Evolutionary conservation across 2,329 filamentous ascomycete genomes (phyloP), one percentile per base, ranked within the genome.

Genomic region (Annulohypoxylon truncatum): DNA sequence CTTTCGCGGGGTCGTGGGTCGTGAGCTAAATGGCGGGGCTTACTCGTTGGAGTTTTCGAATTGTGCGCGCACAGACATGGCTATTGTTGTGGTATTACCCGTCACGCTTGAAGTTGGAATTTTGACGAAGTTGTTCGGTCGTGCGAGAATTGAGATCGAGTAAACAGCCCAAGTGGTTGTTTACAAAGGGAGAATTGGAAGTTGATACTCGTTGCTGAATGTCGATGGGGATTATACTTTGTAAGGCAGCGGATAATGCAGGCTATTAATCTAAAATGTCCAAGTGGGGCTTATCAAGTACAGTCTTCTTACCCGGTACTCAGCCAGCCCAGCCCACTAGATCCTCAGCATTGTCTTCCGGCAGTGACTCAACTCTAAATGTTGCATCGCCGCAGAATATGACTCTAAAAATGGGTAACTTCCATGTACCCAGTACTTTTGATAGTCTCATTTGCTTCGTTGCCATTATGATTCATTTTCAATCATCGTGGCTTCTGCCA

Each of bases 11-110:
- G 68, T 68, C 61, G 54, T 60, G 40, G 62, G 68, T 68, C 61
- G 53, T 58, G 42, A 44, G 24, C 53, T 42, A 15, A 46, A 71
- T 72, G 72, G 72, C 72, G 73, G 74, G 73, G 75, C 67, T 67
- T 75, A 95, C 92, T 96, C 92, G 83, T 95, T 95, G 76, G 92
- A 95, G 84, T 94, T 95, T 82, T 96, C 92, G 79, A 96, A 96
- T 79, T 93, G 88, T 73, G 89, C 88, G 77, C 89, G 87, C 63
- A 90, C 87, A 77, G 89, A 87, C 89, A 90, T 90, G 76, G 74
- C 83, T 48, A 13, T 5, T 15, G 13, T 26, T 53, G 62, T 71
- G 58, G 48, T 67, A 26, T 56, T 74, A 65, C 70, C 68, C 66
- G 54, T 64, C 58, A 60, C 61, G 12, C 62, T 47, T 38, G 62